Base-by-base conservation (phyloP, 2,329 filamentous ascomycete species). In the Dactylellina parvicollis region DNA sequence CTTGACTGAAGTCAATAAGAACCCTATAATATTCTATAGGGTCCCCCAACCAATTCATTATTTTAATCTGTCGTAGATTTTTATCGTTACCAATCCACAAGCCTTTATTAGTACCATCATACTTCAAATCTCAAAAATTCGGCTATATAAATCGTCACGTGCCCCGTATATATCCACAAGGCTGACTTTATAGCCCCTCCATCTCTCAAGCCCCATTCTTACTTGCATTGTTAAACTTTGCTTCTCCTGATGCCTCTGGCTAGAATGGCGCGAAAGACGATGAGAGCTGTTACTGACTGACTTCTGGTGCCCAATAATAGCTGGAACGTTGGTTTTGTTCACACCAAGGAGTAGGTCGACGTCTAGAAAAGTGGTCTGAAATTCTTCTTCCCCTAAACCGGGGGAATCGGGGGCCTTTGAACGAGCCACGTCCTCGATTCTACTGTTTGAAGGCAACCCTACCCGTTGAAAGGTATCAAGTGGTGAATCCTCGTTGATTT, bases 81-180 rank as follows among this genome's bases (percentile, higher is more conserved):
- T 24, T 38, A 24, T 34, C n/a, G 3, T 62, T 32, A 38, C 14
- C 24, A 30, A 44, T 4, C 52, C n/a, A 26, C 20, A 42, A 50
- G 24, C 12, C 40, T 61, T 50, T 50, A 30, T 50, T 7, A 16
- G 7, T 10, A 47, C 24, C 8, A 47, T 22, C 18, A 18, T 18
- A 16, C 14, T 4, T 49, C 50, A 73, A 20, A 66, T 50, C 14
- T 73, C 60, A 36, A 73, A 73, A 22, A 66, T 36, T 12, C 54
- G 52, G 22, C 52, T 66, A 16, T 73, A 73, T 1, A 46, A 12
- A 28, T 73, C 61, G 32, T 66, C 50, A 20, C 66, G 56, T 0
- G 20, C 38, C 16, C 22, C n/a, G n/a, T 66, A 73, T 28, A 73
- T 28, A 30, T 60, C 54, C 1, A 59, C 34, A 2, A 73, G 54